These are phyloP conservation scores for Fremontodendron californicum DNA, from an alignment of 345 rosid genomes.

Conservation along the genomic window DNA sequence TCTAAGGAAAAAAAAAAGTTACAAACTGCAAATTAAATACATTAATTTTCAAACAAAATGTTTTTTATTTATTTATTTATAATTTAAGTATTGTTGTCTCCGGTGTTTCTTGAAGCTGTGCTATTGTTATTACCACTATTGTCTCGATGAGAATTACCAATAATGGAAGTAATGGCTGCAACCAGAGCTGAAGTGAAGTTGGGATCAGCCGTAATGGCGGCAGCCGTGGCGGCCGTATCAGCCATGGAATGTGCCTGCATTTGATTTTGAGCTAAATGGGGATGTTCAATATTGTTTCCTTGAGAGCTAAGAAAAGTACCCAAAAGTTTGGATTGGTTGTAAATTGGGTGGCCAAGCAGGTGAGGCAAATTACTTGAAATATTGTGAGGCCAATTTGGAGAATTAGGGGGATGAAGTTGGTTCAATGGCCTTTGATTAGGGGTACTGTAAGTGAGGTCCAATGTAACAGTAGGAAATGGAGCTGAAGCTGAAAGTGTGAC, in stretches of 20 bases:
- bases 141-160: conserved; percentile 18
- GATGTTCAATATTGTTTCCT: not conserved
- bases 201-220: conserved; percentile 52
- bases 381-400: conserved; percentile 5
- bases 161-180: conserved; percentile 47
- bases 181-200: conserved; percentile 52
- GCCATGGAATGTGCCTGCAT: not conserved
- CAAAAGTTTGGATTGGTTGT: conserved; percentile 30
- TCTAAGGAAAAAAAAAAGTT: not conserved
- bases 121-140: not conserved
- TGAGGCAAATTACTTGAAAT: not conserved
- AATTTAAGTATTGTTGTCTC: conserved; percentile 7
- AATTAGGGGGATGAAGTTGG: conserved; percentile 3
- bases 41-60: not conserved
- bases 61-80: not conserved
- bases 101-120: not conserved
- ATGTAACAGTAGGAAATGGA: conserved; percentile 34
- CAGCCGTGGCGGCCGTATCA: conserved; percentile 37
- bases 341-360: conserved; percentile 1
- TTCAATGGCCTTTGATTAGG: not conserved
- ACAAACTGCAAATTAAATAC: not conserved
- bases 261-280: conserved; percentile 5
- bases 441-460: conserved; percentile 23
- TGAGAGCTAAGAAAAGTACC: conserved; percentile 21
- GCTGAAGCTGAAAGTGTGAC: conserved; percentile 31